Percentiles rank a stretch among this genome's conserved stretches.
Conservation (phyloP, 305 asterid species). For the Fraxinus baroniana region DNA sequence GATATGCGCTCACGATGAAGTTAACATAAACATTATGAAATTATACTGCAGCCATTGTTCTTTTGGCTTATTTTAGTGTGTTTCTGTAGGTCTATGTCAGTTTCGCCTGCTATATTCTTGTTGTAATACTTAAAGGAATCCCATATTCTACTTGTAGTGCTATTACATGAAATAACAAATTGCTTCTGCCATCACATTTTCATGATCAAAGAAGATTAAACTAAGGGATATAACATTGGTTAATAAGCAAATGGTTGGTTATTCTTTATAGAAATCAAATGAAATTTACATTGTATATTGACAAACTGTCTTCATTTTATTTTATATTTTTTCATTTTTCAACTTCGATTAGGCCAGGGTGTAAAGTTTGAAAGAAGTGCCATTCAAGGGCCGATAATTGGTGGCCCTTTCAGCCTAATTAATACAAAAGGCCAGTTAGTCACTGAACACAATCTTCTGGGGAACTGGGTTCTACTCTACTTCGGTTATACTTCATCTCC, state of each 20-base stretch:
- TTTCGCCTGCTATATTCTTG: background rate
- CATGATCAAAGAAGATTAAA: background rate
- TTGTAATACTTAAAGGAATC: background rate
- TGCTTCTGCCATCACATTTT: background rate
- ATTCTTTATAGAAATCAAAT: background rate
- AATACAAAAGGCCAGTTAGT: slow-evolving; percentile 59
- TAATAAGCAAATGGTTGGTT: background rate
- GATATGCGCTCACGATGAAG: background rate
- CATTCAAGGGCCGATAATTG: slow-evolving; percentile 78
- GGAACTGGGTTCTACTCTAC: slow-evolving; percentile 86
- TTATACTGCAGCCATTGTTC: background rate
- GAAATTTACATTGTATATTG: background rate
- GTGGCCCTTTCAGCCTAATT: slow-evolving; percentile 81
- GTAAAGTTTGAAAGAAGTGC: slow-evolving; percentile 80
- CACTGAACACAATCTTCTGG: slow-evolving; percentile 71
- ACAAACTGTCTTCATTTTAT: slow-evolving; percentile 7
- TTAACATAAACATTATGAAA: background rate
- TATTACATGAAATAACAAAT: background rate
- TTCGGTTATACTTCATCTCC: slow-evolving; percentile 96
- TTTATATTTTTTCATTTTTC: background rate
- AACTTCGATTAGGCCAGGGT: slow-evolving; percentile 60
- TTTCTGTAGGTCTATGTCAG: background rate
- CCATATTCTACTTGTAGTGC: background rate
- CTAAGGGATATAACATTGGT: slow-evolving; percentile 5
- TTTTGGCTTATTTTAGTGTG: slow-evolving; percentile 1